Percentiles rank a stretch among this genome's conserved stretches.
Evolutionary conservation across 768 basidiomycete genomes (phyloP).

Genomic region (Leccinum fibrillosum): DNA sequence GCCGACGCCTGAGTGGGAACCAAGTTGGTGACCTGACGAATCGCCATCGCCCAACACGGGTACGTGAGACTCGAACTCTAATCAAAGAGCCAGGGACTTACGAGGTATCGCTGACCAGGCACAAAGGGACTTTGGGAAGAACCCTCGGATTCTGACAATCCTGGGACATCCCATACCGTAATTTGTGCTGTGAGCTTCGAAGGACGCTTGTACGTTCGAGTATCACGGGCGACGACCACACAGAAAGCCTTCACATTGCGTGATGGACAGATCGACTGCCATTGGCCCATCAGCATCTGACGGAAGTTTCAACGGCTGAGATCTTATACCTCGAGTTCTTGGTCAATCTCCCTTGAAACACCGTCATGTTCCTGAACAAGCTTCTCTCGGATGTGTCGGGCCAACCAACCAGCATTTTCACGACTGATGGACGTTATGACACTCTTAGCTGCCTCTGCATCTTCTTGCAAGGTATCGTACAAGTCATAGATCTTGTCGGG

Average conservation of each 20-base stretch:
- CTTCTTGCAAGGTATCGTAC: conserved; percentile 61
- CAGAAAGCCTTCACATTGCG: conserved; percentile 76
- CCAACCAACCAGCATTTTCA: conserved; percentile 62
- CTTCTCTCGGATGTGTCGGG: conserved; percentile 47
- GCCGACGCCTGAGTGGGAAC: conserved; percentile 62
- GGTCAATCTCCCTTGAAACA: conserved; percentile 59
- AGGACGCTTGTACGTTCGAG: conserved; percentile 47
- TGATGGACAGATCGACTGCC: conserved; percentile 60
- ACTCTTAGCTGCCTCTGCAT: conserved; percentile 41
- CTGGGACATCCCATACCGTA: conserved; percentile 78
- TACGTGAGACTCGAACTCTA: background rate
- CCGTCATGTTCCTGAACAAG: conserved; percentile 48
- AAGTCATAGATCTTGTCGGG: conserved; percentile 52
- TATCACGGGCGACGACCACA: conserved; percentile 66
- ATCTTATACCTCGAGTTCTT: conserved; percentile 62
- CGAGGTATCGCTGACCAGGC: conserved; percentile 66
- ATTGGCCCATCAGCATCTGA: conserved; percentile 2
- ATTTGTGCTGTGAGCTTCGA: conserved; percentile 66
- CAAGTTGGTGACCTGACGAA: conserved; percentile 54
- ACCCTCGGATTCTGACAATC: conserved; percentile 49
- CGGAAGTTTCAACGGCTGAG: background rate
- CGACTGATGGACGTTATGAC: conserved; percentile 41
- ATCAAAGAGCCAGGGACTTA: conserved; percentile 31
- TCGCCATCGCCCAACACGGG: background rate
- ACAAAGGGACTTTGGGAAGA: conserved; percentile 48